Conservation (phyloP, 2,329 filamentous ascomycete genomes). For the Talaromyces marneffei region DNA sequence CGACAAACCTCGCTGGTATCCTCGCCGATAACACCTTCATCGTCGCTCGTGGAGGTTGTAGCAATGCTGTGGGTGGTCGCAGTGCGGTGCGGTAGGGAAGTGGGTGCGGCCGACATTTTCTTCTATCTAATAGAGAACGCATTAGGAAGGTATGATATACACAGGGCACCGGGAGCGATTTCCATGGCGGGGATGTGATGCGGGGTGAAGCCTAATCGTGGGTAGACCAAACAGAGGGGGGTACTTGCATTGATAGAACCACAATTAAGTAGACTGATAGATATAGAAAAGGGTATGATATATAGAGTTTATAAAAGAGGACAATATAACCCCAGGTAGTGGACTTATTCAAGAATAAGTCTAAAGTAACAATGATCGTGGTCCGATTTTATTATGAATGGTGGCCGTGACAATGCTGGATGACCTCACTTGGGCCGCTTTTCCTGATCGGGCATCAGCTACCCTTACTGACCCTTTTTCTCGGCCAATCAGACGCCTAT, state of each 20-base stretch:
- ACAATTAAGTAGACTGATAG: neutral
- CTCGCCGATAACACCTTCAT: slow-evolving; percentile 36
- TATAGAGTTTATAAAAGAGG: neutral
- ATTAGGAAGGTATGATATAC: neutral
- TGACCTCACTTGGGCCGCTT: neutral
- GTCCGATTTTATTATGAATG: neutral
- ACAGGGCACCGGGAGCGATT: neutral
- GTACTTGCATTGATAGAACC: neutral
- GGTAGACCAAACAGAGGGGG: neutral
- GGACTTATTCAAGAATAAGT: neutral
- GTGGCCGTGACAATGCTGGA: neutral
- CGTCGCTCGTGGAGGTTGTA: slow-evolving; percentile 31
- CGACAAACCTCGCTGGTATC: slow-evolving; percentile 38
- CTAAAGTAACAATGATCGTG: neutral
- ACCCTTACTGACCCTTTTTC: neutral
- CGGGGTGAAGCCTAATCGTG: neutral
- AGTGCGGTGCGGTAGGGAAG: slow-evolving; percentile 28
- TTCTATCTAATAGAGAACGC: neutral
- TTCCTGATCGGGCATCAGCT: neutral
- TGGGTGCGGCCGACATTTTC: slow-evolving; percentile 7
- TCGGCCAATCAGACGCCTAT: neutral
- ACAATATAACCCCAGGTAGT: neutral
- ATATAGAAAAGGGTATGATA: neutral
- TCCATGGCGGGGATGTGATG: neutral
- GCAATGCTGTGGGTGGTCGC: slow-evolving; percentile 27